Evolutionary conservation across 176 grass and related monocot species (phyloP), one percentile per base, ranked within the genome.

Genomic region (Elaeis guineensis): DNA sequence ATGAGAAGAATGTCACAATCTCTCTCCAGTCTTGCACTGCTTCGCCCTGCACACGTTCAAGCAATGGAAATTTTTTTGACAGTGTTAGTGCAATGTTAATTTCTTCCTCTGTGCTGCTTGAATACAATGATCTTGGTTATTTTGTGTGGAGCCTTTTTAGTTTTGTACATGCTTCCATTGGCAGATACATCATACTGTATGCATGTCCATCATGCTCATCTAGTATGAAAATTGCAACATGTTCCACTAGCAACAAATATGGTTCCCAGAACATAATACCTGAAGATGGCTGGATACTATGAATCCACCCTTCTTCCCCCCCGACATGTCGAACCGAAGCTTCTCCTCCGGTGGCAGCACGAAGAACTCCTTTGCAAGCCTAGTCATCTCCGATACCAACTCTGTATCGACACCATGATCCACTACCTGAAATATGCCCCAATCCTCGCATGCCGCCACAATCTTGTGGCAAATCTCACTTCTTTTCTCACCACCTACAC

Each of bases 251-350:
- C 28, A 30, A 30, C 28, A 6, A 30, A 29, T 1, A 35, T 9
- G 32, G 8, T 44, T 14, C 35, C 0, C 12, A 14, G 35, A 44
- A 44, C 35, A 12, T 0, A 3, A 44, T 65, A 87, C 92, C 87
- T 91, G 81, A 49, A 97, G 84, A 73, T 97, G 93, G 81, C 93
- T 97, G 77, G 87, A 89, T 21, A 97, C 93, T 19, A 97, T 89
- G 78, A 97, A 97, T 0, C 93, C 93, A 16, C 93, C 84, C 70
- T 97, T 97, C 87, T 92, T 91, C 15, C 87, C 87, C 14, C 87
- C 93, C 66, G 93, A 85, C 87, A 97, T 97, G 73, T 97, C 84
- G 52, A 80, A 89, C 3, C 59, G 70, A 29, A 97, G 69, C 73
- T 97, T 97, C 11, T 97, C 93, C 63, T 83, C 84, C 0, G 87